Conservation (phyloP, 495 filamentous ascomycete species). For the Parathielavia appendiculata region DNA sequence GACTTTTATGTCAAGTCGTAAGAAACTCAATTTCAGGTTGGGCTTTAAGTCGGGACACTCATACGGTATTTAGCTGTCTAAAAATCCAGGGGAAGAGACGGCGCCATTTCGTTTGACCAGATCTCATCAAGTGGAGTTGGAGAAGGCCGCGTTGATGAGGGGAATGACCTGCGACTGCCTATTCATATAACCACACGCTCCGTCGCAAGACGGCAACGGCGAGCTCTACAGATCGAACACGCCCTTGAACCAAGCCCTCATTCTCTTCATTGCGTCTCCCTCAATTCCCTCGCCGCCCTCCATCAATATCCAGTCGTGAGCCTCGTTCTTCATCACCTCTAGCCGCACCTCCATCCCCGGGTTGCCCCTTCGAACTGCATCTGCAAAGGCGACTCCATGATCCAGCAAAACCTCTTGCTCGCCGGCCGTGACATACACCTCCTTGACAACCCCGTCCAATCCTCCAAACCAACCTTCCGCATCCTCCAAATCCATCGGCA, state of each 20-base stretch:
- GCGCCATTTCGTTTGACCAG: too few species aligned
- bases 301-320: slow-evolving; percentile 28
- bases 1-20: neutral
- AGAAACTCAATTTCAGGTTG: neutral
- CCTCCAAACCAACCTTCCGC: slow-evolving; percentile 24
- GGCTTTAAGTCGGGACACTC: too few species aligned
- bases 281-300: slow-evolving; percentile 17
- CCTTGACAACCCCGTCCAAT: slow-evolving; percentile 13
- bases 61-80: too few species aligned
- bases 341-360: slow-evolving; percentile 15
- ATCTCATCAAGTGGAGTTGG: too few species aligned
- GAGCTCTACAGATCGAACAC: slow-evolving; percentile 4
- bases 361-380: slow-evolving; percentile 13
- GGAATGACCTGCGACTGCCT: neutral
- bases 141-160: too few species aligned
- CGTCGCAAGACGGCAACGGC: neutral
- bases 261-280: slow-evolving; percentile 23
- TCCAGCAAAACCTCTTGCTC: slow-evolving; percentile 26
- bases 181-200: neutral
- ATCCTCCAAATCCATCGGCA: slow-evolving; percentile 25
- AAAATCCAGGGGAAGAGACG: too few species aligned
- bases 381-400: slow-evolving; percentile 19
- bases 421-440: slow-evolving; percentile 25
- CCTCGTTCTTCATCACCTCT: slow-evolving; percentile 17
- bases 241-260: slow-evolving; percentile 22